Percentiles rank a stretch among this genome's conserved stretches.
Conservation (phyloP, 2,329 filamentous ascomycete species). For the Macroventuria anomochaeta region DNA sequence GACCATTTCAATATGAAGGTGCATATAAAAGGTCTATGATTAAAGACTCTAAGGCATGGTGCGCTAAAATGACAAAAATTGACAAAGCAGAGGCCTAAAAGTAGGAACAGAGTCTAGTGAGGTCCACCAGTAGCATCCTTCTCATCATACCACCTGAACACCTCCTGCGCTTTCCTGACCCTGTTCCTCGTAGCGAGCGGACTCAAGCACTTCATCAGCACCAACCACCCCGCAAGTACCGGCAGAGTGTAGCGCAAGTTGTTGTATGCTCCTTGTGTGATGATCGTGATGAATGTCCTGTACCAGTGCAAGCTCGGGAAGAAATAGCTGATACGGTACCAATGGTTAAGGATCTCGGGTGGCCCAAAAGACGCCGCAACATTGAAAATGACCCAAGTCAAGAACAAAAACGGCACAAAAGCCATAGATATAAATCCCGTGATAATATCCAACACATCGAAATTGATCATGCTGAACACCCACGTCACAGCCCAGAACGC, state of each 20-base stretch:
- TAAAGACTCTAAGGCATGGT: not conserved
- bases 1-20: not conserved
- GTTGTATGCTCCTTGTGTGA: conserved; percentile 13
- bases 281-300: conserved; percentile 16
- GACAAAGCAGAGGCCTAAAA: not conserved
- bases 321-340: conserved; percentile 15
- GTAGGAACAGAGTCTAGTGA: conserved; percentile 6
- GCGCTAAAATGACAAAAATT: not conserved
- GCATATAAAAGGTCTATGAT: not conserved
- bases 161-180: conserved; percentile 16
- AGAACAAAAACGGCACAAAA: conserved; percentile 11
- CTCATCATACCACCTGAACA: conserved; percentile 16
- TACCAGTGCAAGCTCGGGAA: conserved; percentile 21
- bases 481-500: conserved; percentile 20
- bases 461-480: conserved; percentile 16
- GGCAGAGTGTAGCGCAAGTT: conserved; percentile 17
- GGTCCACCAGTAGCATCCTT: conserved; percentile 18
- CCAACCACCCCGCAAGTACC: conserved; percentile 14
- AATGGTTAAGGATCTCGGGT: conserved; percentile 4
- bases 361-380: conserved; percentile 8
- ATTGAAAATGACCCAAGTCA: conserved; percentile 15
- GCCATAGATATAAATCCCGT: conserved; percentile 14
- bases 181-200: conserved; percentile 18
- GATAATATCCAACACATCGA: conserved; percentile 19
- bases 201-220: conserved; percentile 16